Evolutionary conservation across 805 yeast genomes (phyloP).

Genomic region (Ogataea chonburiensis): DNA sequence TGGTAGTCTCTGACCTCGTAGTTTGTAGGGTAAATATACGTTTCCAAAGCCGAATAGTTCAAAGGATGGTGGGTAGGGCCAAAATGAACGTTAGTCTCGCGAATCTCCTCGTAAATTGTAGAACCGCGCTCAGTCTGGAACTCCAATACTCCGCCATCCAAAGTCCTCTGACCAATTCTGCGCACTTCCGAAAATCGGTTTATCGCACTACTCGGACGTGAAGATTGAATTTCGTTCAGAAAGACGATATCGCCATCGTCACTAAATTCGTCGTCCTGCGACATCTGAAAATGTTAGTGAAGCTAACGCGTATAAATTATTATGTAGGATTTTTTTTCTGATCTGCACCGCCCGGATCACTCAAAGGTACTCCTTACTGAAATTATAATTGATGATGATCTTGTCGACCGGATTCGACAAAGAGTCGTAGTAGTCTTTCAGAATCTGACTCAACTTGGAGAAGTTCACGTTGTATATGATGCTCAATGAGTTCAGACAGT

Average conservation of each 20-base stretch:
- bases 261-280: slow-evolving; percentile 26
- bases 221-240: slow-evolving; percentile 9
- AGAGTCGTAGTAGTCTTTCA: slow-evolving; percentile 52
- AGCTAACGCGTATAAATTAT: slow-evolving; percentile 14
- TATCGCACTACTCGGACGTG: slow-evolving; percentile 13
- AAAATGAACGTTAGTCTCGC: slow-evolving; percentile 25
- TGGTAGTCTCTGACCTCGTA: slow-evolving; percentile 86
- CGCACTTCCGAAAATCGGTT: slow-evolving; percentile 20
- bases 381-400: slow-evolving; percentile 30
- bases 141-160: slow-evolving; percentile 25
- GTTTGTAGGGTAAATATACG: slow-evolving; percentile 83
- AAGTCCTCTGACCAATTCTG: slow-evolving; percentile 25
- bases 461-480: slow-evolving; percentile 56
- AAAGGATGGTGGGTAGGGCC: slow-evolving; percentile 52
- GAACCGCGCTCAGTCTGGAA: slow-evolving; percentile 16
- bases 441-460: slow-evolving; percentile 51
- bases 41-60: slow-evolving; percentile 36
- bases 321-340: slow-evolving; percentile 2
- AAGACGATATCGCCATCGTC: slow-evolving; percentile 26
- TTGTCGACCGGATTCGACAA: slow-evolving; percentile 32
- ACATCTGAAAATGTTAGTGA: slow-evolving; percentile 7
- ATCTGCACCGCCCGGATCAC: slow-evolving; percentile 13
- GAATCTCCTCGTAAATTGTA: slow-evolving; percentile 28
- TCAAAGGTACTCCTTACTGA: slow-evolving; percentile 28
- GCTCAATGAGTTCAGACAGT: slow-evolving; percentile 70